Evolutionary conservation across 1,284 basidiomycete species (phyloP).

Genomic region (Schizophyllum commune): DNA sequence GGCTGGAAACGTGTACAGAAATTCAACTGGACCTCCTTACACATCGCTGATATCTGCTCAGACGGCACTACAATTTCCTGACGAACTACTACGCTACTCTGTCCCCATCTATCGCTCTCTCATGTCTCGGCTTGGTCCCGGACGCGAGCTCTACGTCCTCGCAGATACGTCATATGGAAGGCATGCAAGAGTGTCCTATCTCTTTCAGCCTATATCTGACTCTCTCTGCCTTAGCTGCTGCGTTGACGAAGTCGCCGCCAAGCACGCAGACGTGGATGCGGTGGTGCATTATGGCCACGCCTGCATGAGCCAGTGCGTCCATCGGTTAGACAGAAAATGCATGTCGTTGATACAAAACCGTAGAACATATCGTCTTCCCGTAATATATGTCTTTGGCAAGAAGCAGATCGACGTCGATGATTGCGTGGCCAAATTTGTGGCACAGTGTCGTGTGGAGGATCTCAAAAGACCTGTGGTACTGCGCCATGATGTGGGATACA

Average conservation of each 20-base stretch:
- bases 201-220: slow-evolving; percentile 14
- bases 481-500: slow-evolving; percentile 77
- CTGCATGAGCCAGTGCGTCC: slow-evolving; percentile 78
- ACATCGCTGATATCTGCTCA: slow-evolving; percentile 19
- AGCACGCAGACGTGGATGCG: slow-evolving; percentile 89
- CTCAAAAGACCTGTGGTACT: slow-evolving; percentile 34
- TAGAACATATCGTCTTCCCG: slow-evolving; percentile 74
- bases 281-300: slow-evolving; percentile 97
- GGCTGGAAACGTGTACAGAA: slow-evolving; percentile 10
- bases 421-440: slow-evolving; percentile 25
- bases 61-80: slow-evolving; percentile 94
- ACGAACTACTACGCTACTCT: slow-evolving; percentile 84
- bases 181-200: slow-evolving; percentile 33
- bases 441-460: slow-evolving; percentile 31
- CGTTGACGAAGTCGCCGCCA: slow-evolving; percentile 93
- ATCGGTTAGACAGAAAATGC: background rate
- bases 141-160: slow-evolving; percentile 76
- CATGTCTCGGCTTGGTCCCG: slow-evolving; percentile 42
- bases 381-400: slow-evolving; percentile 81
- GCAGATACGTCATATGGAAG: slow-evolving; percentile 98
- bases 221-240: slow-evolving; percentile 65
- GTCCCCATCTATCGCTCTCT: slow-evolving; percentile 81
- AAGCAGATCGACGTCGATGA: slow-evolving; percentile 44
- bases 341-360: background rate
- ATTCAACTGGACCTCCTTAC: background rate